A percentile compares a stretch with the other conserved stretches of the same genome.
Conservation (phyloP, 208 protist species). For the Wallacemonas collosoma region DNA sequence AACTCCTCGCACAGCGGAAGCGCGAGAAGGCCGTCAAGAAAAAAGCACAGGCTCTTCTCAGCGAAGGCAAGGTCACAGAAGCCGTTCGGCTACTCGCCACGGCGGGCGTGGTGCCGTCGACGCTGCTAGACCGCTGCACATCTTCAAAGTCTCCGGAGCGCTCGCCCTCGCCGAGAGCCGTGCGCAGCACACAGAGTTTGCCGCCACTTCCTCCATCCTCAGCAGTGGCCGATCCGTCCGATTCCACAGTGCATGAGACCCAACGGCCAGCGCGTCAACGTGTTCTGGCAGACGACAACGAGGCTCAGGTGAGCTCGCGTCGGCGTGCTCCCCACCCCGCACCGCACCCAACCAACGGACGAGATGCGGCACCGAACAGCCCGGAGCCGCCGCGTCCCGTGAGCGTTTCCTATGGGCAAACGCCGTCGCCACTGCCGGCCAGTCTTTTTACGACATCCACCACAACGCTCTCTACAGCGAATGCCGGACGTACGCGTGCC, state of each 20-base stretch:
- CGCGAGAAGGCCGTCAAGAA: conserved; percentile 56
- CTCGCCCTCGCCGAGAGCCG: neutral
- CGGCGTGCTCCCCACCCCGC: no score
- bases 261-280: no score
- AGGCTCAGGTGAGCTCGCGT: no score
- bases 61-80: conserved; percentile 39
- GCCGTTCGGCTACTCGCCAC: conserved; percentile 35
- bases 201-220: neutral
- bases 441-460: no score
- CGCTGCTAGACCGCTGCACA: neutral
- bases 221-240: neutral
- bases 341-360: neutral
- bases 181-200: neutral
- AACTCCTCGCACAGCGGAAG: conserved; percentile 38
- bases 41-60: conserved; percentile 42
- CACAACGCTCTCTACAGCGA: no score
- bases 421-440: no score
- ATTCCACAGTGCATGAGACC: no score
- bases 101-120: conserved; percentile 11
- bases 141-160: neutral
- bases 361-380: neutral
- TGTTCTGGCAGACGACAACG: neutral
- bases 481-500: neutral
- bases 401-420: no score
- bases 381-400: no score